Conservation (phyloP, 257 asterid species). For the Echium plantagineum region DNA sequence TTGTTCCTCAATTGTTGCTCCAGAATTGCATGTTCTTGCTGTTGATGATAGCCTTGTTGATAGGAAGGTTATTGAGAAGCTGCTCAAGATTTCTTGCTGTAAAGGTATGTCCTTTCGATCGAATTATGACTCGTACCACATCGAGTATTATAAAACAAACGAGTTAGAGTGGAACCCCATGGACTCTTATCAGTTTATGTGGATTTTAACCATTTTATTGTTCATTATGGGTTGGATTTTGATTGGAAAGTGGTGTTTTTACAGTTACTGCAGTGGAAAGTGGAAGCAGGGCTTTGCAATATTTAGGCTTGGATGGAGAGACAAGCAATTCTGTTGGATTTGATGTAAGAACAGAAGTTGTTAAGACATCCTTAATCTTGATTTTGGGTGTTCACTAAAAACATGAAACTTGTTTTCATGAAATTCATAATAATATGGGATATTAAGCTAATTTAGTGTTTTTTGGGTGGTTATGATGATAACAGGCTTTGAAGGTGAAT, state of each 20-base stretch:
- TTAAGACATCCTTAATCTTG: not conserved
- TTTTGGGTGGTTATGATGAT: not conserved
- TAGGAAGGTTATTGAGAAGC: constrained; percentile 56
- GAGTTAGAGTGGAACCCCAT: too few species aligned
- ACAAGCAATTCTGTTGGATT: constrained; percentile 33
- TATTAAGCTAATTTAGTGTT: not conserved
- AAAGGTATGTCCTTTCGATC: constrained; percentile 30
- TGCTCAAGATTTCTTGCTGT: constrained; percentile 63
- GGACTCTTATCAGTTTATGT: too few species aligned
- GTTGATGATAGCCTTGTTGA: constrained; percentile 74
- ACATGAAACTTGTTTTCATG: not conserved
- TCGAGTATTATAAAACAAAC: too few species aligned
- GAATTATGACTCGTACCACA: too few species aligned
- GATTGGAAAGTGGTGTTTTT: not conserved
- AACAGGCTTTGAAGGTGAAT: constrained; percentile 73
- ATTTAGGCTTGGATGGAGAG: constrained; percentile 78
- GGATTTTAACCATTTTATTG: not conserved
- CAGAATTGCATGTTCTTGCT: constrained; percentile 73
- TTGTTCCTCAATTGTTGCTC: constrained; percentile 24
- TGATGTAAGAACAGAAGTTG: constrained; percentile 33
- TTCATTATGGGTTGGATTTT: not conserved
- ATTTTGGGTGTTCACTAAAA: not conserved
- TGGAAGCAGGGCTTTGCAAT: constrained; percentile 79
- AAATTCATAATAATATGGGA: too few species aligned
- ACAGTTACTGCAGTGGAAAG: constrained; percentile 91